These are phyloP conservation scores for Aegilops sharonensis DNA, from an alignment of 176 grass and related monocot species.

Conservation along the genomic window DNA sequence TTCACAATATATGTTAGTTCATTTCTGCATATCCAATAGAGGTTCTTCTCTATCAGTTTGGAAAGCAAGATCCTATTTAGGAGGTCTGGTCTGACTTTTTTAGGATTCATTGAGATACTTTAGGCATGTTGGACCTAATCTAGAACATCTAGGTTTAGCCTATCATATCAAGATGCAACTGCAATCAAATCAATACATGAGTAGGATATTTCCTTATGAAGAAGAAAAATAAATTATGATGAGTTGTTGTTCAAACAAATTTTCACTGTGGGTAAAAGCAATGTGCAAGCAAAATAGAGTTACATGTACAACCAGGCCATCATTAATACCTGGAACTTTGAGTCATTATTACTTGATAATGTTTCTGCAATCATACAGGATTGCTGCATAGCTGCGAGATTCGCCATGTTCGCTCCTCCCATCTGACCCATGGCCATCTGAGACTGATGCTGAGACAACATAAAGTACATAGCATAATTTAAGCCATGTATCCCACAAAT, in stretches of 20 bases:
- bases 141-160: constrained; percentile 10
- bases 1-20: not conserved
- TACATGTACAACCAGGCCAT: constrained; percentile 10
- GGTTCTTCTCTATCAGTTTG: constrained; percentile 4
- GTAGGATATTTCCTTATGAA: not conserved
- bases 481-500: constrained; percentile 16
- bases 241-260: constrained; percentile 23
- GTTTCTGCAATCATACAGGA: constrained; percentile 92
- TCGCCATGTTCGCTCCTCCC: constrained; percentile 53
- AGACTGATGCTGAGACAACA: constrained; percentile 65
- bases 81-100: constrained; percentile 1
- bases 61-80: constrained; percentile 27
- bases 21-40: constrained; percentile 13
- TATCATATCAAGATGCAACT: constrained; percentile 10
- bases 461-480: constrained; percentile 15
- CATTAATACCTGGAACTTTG: constrained; percentile 90
- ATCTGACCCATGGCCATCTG: constrained; percentile 72
- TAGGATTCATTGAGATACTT: constrained; percentile 5
- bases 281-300: constrained; percentile 14
- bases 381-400: constrained; percentile 86
- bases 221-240: constrained; percentile 18
- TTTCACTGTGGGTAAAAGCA: constrained; percentile 5
- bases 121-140: not conserved
- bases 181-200: constrained; percentile 7
- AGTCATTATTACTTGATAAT: constrained; percentile 75